Evolutionary conservation across 2,329 filamentous ascomycete genomes (phyloP), one percentile per base, ranked within the genome.

Genomic region (Bipolaris zeicola): DNA sequence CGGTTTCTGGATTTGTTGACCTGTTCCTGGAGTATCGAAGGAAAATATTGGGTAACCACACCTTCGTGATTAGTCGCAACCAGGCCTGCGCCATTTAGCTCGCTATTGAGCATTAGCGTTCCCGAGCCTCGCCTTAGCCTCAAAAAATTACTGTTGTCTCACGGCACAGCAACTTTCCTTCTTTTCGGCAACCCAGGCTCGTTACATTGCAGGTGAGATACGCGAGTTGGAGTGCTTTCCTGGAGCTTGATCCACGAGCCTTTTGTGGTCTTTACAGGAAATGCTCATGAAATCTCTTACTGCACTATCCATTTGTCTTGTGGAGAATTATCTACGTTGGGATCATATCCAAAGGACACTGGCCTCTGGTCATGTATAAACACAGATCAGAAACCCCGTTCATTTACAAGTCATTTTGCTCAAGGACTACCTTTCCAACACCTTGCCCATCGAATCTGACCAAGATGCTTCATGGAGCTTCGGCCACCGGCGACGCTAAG

Each of bases 1-100:
- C 65, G 63, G 65, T 62, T 68, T 60, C 55, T 62, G 59, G 57
- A 54, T 61, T 60, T 63, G 60, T 47, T 61, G 60, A 55, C 64
- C 62, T 62, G 54, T 54, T 59, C 44, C 60, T 63, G 58, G 58
- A 59, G 64, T 65, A 61, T 46, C 60, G 54, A 60, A 52, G 55
- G 57, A 60, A 62, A 56, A 63, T 50, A 51, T 50, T 61, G 62
- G 58, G 34, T 56, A 58, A 50, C 41, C 45, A 51, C 58, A 10
- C 54, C 49, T 49, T 60, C 58, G 39, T 61, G 44, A 49, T 57
- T 50, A 55, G 61, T 55, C 14, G 37, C 58, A n/a, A 56, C 62
- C 60, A 63, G 61, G 57, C 53, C 58, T 59, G 64, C 59, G 67
- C 64, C 46, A 41, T 58, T 33, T 36, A 41, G 50, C 52, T 60